Conservation (phyloP, 768 basidiomycete genomes). For the Phylloporus scabripes region DNA sequence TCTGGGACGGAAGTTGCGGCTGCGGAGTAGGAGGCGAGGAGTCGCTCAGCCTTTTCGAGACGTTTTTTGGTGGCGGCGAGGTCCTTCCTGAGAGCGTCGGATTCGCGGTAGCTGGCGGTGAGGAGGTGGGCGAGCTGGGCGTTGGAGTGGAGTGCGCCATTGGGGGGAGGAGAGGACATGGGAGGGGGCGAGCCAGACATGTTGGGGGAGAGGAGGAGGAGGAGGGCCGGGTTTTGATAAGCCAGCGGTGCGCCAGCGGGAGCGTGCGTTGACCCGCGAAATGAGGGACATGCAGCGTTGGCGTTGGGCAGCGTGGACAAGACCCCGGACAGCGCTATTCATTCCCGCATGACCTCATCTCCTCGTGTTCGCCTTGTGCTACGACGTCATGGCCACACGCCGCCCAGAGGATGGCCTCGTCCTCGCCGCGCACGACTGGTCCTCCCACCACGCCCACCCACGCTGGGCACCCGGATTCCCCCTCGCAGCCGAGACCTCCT, state of each 20-base stretch:
- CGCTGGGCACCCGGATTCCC: conserved; percentile 16
- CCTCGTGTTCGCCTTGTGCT: too few relatives aligned
- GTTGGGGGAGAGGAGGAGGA: neutral
- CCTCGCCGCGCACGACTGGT: conserved; percentile 13
- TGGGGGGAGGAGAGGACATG: conserved; percentile 16
- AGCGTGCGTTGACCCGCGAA: conserved; percentile 14
- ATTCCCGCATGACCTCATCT: too few relatives aligned
- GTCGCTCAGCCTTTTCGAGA: conserved; percentile 51
- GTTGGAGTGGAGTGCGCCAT: conserved; percentile 31
- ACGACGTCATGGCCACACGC: too few relatives aligned
- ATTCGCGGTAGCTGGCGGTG: conserved; percentile 46
- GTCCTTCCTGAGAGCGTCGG: conserved; percentile 47
- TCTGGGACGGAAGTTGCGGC: conserved; percentile 23
- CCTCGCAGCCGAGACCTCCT: conserved; percentile 17
- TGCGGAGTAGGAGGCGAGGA: conserved; percentile 29
- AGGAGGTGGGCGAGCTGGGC: conserved; percentile 56
- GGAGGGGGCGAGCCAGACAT: conserved; percentile 22
- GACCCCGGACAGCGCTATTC: too few relatives aligned
- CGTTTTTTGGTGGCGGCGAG: conserved; percentile 38
- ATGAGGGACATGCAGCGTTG: conserved; percentile 26
- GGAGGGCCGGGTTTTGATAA: conserved; percentile 12
- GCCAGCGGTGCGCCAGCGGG: conserved; percentile 20
- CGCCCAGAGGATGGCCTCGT: conserved; percentile 13
- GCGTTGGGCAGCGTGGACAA: too few relatives aligned
- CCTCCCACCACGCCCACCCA: neutral